Percentiles rank a stretch among this genome's conserved stretches.
These are phyloP conservation scores for Umbelopsis sp. DNA, from an alignment of 192 early-diverging fungal species.

Conservation along the genomic window DNA sequence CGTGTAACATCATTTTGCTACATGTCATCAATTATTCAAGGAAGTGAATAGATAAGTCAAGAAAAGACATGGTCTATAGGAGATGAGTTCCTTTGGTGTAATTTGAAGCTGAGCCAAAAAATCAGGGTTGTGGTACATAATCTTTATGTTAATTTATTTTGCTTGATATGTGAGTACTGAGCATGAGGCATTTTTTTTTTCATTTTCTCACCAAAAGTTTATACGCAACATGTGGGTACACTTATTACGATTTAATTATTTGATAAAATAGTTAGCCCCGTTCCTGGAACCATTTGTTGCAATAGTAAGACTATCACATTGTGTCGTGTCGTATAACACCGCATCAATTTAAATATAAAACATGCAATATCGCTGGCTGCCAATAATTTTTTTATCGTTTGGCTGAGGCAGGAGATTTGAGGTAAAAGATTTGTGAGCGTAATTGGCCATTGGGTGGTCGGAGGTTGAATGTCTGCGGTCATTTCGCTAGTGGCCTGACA, in stretches of 20 bases:
- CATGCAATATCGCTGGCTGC: background rate
- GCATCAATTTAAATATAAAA: no score
- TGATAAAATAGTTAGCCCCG: background rate
- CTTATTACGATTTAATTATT: background rate
- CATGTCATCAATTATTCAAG: background rate
- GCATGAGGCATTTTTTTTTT: constrained; percentile 14
- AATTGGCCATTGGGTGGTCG: constrained; percentile 13
- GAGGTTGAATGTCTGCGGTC: constrained; percentile 11
- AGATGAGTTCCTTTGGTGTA: background rate
- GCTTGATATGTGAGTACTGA: background rate
- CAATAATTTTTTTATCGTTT: background rate
- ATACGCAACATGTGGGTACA: background rate
- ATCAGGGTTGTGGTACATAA: constrained; percentile 1
- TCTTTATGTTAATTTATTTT: background rate
- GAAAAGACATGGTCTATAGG: background rate
- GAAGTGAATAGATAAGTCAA: background rate
- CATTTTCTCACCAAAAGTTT: background rate
- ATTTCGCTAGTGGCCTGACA: constrained; percentile 17
- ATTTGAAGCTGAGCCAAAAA: background rate
- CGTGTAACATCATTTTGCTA: background rate
- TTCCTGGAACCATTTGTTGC: no score
- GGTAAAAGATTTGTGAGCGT: constrained; percentile 4
- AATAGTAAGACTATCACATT: no score
- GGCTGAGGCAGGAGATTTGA: background rate
- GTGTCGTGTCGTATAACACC: no score